Base-by-base conservation (phyloP, 139 green algal species). In the Volvox reticuliferus region DNA sequence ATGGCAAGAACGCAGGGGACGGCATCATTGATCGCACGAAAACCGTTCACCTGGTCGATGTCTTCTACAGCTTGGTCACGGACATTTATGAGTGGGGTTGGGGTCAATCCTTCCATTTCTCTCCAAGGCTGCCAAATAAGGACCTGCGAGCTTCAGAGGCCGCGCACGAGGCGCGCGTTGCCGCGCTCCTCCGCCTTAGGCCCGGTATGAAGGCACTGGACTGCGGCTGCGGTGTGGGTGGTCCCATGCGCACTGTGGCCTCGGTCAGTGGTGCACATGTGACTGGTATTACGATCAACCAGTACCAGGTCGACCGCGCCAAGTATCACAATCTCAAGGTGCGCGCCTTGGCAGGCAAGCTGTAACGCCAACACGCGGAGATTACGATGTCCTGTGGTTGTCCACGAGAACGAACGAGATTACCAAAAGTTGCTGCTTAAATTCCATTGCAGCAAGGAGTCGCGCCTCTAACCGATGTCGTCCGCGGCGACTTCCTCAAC, bases 51-150 rank as follows among this genome's bases (percentile, higher is more conserved):
- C 93, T 97, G 37, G 94, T 97, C 33, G 94, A 96, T 75, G 92
- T 95, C 22, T 98, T 98, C 86, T 98, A 98, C 94, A 93, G 80
- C 67, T 88, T 98, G 28, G 95, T 98, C 37, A 99, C 98, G 17
- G 98, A 99, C 93, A 97, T 99, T 80, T 99, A 99, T 94, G 98
- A 99, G 90, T 99, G 97, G 96, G 98, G 98, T 30, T 99, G 98
- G 98, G 98, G 98, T 55, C 95, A 98, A 93, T 97, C 91, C 88
- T 99, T 99, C 95, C 98, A 99, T 94, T 99, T 99, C 94, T 98
- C 97, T 0, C 98, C 97, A 67, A 94, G 95, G 89, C 95, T 99
- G 44, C 97, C 97, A 12, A 94, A 96, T 76, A 97, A 98, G 91
- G 89, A 92, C 90, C 95, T 93, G 91, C 50, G 87, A 44, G 92